Percentiles rank a stretch among this genome's conserved stretches.
Evolutionary conservation across 1,139 yeast genomes (phyloP).

Genomic region (Suhomyces maxii): DNA sequence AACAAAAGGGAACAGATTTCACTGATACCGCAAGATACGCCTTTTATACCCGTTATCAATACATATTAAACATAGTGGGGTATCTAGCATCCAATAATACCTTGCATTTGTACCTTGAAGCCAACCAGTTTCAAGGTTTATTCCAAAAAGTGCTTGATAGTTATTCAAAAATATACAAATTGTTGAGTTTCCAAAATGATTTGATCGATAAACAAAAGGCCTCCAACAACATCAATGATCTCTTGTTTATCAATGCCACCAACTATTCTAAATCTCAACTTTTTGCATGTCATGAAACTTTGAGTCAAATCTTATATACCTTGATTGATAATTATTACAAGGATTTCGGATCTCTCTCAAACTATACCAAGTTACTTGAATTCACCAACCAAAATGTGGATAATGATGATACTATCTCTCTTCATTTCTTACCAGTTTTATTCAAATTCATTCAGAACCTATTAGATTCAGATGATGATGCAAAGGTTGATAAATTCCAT

Average conservation of each 20-base stretch:
- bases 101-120: conserved; percentile 23
- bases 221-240: conserved; percentile 39
- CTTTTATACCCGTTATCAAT: conserved; percentile 68
- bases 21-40: conserved; percentile 71
- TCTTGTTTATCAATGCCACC: conserved; percentile 54
- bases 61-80: conserved; percentile 68
- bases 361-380: conserved; percentile 37
- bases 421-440: conserved; percentile 69
- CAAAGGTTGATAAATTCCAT: conserved; percentile 32
- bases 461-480: conserved; percentile 17
- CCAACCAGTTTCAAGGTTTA: conserved; percentile 21
- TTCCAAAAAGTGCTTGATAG: conserved; percentile 48
- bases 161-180: conserved; percentile 57
- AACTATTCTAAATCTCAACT: conserved; percentile 62
- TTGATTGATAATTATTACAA: conserved; percentile 39
- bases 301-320: conserved; percentile 66
- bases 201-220: conserved; percentile 64
- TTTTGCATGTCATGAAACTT: conserved; percentile 64
- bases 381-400: conserved; percentile 40
- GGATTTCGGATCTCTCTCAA: conserved; percentile 29
- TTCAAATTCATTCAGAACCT: conserved; percentile 42
- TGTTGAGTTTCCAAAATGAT: conserved; percentile 57
- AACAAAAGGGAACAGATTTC: conserved; percentile 53
- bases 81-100: conserved; percentile 46
- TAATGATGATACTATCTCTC: conserved; percentile 59